Evolutionary conservation across 306 rosid species (phyloP).

Genomic region (Rosa rugosa): DNA sequence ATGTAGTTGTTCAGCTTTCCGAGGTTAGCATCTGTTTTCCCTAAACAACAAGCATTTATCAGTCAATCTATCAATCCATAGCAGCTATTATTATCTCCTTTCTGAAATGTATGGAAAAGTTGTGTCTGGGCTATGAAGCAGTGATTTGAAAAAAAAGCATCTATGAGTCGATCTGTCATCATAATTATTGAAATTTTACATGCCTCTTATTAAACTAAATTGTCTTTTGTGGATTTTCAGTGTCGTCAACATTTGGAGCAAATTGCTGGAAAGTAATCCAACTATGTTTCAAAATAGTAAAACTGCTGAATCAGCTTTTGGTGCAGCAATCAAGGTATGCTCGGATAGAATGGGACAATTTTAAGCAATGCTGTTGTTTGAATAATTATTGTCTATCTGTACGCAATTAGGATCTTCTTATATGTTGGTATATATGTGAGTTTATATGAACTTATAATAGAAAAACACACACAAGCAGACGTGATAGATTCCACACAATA

Average conservation of each 20-base stretch:
- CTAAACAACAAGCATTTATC: constrained; percentile 7
- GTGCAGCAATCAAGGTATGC: constrained; percentile 92
- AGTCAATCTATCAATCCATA: constrained; percentile 11
- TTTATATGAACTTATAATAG: too few relatives aligned
- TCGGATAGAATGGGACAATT: background rate
- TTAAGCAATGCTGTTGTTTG: too few relatives aligned
- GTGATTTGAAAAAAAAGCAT: constrained; percentile 18
- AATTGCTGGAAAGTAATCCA: constrained; percentile 87
- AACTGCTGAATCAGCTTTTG: constrained; percentile 95
- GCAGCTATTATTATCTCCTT: constrained; percentile 5
- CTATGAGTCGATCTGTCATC: constrained; percentile 8
- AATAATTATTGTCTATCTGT: too few relatives aligned
- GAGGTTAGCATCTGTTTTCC: constrained; percentile 58
- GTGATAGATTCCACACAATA: too few relatives aligned
- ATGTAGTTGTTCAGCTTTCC: constrained; percentile 80
- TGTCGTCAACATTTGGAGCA: constrained; percentile 89
- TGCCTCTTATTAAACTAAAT: constrained; percentile 18
- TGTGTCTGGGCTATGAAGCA: background rate
- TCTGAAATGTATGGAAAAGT: constrained; percentile 11
- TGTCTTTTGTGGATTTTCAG: constrained; percentile 39
- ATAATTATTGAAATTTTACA: constrained; percentile 4
- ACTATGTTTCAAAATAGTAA: constrained; percentile 79
- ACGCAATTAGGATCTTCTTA: too few relatives aligned
- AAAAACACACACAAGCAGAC: too few relatives aligned
- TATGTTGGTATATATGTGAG: too few relatives aligned